Evolutionary conservation across 129 eudicot genomes (phyloP).

Genomic region (Escallonia rubra): DNA sequence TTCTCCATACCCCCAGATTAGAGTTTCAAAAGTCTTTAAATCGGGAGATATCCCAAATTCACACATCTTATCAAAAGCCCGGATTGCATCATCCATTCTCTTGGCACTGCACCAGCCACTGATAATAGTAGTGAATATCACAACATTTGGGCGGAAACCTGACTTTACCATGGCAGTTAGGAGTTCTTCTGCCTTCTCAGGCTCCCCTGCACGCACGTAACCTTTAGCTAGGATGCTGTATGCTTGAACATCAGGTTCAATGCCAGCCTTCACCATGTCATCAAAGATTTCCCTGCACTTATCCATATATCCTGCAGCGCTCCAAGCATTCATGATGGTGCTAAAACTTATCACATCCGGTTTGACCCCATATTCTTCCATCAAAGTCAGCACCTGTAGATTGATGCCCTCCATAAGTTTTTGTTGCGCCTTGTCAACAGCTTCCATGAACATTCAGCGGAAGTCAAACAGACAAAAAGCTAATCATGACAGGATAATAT

Average conservation of each 20-base stretch:
- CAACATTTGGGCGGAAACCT: constrained; percentile 29
- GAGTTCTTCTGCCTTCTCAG: constrained; percentile 49
- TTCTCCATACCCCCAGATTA: constrained; percentile 47
- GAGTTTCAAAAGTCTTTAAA: constrained; percentile 48
- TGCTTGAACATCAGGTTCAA: constrained; percentile 44
- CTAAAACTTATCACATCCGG: constrained; percentile 58
- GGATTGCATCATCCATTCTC: constrained; percentile 38
- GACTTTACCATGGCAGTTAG: constrained; percentile 23
- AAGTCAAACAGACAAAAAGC: no score
- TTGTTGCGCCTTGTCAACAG: no score
- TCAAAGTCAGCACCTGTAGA: constrained; percentile 39
- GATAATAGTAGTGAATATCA: constrained; percentile 49
- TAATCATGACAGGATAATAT: no score
- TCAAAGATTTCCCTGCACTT: constrained; percentile 49
- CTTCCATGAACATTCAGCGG: no score
- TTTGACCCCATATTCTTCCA: constrained; percentile 51
- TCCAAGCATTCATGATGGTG: constrained; percentile 60
- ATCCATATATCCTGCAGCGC: constrained; percentile 49
- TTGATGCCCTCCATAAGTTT: no score
- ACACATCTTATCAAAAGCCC: constrained; percentile 37
- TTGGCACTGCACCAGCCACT: constrained; percentile 52
- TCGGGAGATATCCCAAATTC: constrained; percentile 37
- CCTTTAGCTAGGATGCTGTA: constrained; percentile 60
- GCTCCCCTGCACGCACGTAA: constrained; percentile 44
- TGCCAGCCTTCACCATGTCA: constrained; percentile 54